These are phyloP conservation scores for Ophiostoma sp. DNA, from an alignment of 2,329 filamentous ascomycete genomes.

Conservation along the genomic window DNA sequence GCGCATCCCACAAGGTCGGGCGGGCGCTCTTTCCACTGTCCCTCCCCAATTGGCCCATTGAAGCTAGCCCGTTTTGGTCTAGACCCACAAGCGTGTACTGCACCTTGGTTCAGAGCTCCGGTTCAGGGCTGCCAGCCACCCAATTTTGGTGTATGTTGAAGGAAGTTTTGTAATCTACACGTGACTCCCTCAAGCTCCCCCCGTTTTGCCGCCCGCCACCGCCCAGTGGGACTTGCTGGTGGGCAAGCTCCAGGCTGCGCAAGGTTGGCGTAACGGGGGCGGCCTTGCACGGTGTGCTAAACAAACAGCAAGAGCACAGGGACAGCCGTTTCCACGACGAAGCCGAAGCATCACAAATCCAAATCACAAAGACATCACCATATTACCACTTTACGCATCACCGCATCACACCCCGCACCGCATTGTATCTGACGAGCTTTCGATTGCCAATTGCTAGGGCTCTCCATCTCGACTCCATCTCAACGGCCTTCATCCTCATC, in stretches of 20 bases:
- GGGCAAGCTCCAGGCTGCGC: slow-evolving; percentile 36
- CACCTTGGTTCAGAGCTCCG: slow-evolving; percentile 17
- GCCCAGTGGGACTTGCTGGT: slow-evolving; percentile 17
- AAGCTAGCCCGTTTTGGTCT: not conserved
- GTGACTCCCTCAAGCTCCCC: slow-evolving; percentile 18
- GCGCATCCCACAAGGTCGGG: slow-evolving; percentile 13
- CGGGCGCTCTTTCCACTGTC: not conserved
- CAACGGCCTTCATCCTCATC: not conserved
- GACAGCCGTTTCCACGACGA: not conserved
- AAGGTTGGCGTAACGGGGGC: slow-evolving; percentile 36
- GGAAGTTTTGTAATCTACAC: slow-evolving; percentile 18
- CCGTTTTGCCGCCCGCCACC: slow-evolving; percentile 30
- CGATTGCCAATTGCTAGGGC: not conserved
- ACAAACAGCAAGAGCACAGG: slow-evolving; percentile 18
- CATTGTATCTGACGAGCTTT: not conserved
- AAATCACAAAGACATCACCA: not conserved
- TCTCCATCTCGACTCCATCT: slow-evolving; percentile 21
- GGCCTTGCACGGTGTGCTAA: not conserved
- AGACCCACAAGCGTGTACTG: not conserved
- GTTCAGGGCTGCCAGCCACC: slow-evolving; percentile 14
- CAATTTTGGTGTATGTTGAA: not conserved
- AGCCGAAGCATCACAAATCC: slow-evolving; percentile 11
- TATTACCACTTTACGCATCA: not conserved
- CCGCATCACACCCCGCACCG: not conserved
- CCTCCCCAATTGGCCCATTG: slow-evolving; percentile 1